Evolutionary conservation across 2,329 filamentous ascomycete species (phyloP).

Genomic region (Onygenales sp.): DNA sequence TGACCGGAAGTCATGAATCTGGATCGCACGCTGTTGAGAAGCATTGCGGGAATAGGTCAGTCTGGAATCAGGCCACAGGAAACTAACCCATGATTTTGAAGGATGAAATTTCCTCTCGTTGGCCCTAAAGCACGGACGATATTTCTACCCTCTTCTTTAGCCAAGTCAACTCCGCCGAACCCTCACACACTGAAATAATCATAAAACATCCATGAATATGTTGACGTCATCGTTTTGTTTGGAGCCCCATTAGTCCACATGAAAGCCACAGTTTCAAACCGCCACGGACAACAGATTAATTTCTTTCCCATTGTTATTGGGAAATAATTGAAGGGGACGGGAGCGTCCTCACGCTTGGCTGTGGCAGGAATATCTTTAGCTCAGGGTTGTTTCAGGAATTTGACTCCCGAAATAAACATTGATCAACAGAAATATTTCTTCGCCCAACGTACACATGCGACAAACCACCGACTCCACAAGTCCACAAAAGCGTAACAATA

Average conservation of each 20-base stretch:
- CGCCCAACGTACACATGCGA: not conserved
- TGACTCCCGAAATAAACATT: not conserved
- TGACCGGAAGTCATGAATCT: too few relatives aligned
- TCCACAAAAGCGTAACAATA: not conserved
- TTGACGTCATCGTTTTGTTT: not conserved
- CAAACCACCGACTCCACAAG: not conserved
- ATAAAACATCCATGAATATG: constrained; percentile 51
- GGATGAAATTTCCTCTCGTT: constrained; percentile 49
- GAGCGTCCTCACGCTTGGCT: not conserved
- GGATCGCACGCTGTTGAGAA: too few relatives aligned
- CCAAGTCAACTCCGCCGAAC: constrained; percentile 55
- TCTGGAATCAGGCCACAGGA: not conserved
- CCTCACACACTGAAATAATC: constrained; percentile 56
- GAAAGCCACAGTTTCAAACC: not conserved
- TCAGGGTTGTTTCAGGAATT: not conserved
- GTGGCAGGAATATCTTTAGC: too few relatives aligned
- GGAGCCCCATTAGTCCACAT: not conserved
- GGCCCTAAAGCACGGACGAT: constrained; percentile 55
- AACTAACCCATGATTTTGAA: constrained; percentile 56
- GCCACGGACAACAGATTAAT: not conserved
- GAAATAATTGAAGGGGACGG: not conserved
- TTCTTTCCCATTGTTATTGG: not conserved
- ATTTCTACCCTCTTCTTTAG: constrained; percentile 51
- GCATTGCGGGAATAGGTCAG: too few relatives aligned
- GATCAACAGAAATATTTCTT: not conserved